Conservation (phyloP, 352 stramenopile genomes). For the Phytophthora citricola region DNA sequence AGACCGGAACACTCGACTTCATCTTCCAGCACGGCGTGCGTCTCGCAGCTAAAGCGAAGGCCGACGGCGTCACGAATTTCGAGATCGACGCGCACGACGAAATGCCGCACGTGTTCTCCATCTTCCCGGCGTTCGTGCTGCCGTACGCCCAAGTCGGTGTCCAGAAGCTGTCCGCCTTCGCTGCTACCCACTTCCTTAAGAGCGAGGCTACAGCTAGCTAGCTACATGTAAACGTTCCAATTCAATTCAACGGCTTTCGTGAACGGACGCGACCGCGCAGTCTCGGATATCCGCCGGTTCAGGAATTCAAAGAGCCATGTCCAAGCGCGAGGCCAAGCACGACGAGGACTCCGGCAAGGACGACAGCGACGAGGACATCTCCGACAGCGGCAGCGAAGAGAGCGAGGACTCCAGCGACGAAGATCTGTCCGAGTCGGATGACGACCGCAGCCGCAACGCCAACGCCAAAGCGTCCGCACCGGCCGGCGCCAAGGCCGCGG, state of each 20-base stretch:
- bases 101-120: conserved; percentile 43
- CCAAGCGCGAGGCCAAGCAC: conserved; percentile 66
- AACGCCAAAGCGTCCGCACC: conserved; percentile 8
- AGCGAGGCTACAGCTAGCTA: conserved; percentile 2
- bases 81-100: conserved; percentile 38
- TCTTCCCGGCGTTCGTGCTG: conserved; percentile 41
- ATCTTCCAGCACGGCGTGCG: conserved; percentile 31
- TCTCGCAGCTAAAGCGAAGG: conserved; percentile 35
- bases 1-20: conserved; percentile 39
- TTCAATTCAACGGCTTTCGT: conserved; percentile 5
- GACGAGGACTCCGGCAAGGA: conserved; percentile 54
- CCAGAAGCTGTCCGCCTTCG: conserved; percentile 27
- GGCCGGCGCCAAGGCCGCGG: conserved; percentile 20
- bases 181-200: conserved; percentile 25
- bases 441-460: conserved; percentile 49
- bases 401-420: conserved; percentile 67
- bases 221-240: conserved; percentile 1
- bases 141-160: conserved; percentile 33
- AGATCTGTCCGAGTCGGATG: conserved; percentile 75
- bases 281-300: conserved; percentile 21
- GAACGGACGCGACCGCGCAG: conserved; percentile 31
- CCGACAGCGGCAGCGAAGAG: conserved; percentile 44
- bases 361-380: conserved; percentile 63
- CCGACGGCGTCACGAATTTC: conserved; percentile 26
- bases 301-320: conserved; percentile 42